Evolutionary conservation across 2,329 filamentous ascomycete species (phyloP).

Genomic region (Tolypocladium capitatum): DNA sequence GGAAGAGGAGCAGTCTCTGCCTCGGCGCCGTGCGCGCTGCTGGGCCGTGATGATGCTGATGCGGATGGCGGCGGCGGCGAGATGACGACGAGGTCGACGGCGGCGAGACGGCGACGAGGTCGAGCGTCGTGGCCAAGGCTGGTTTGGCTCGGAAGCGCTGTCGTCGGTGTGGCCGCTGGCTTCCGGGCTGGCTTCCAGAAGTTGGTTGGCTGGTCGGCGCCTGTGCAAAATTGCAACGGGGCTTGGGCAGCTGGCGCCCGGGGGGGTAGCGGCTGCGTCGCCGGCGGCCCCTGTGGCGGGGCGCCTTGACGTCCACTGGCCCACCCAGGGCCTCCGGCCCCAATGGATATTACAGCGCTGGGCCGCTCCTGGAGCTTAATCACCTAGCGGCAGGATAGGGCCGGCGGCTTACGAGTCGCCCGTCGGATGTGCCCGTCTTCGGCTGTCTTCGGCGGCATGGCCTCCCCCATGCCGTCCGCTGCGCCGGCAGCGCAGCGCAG

Average conservation of each 20-base stretch:
- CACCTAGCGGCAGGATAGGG: no score
- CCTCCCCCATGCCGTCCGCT: no score
- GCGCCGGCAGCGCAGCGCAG: no score
- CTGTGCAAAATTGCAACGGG: slow-evolving; percentile 1
- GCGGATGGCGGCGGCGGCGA: background rate
- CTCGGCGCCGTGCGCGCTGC: background rate
- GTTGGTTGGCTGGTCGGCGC: background rate
- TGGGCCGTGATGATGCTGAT: background rate
- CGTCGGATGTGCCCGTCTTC: no score
- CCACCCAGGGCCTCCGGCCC: no score
- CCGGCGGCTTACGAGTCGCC: no score
- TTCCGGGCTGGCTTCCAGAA: no score
- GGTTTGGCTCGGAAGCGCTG: background rate
- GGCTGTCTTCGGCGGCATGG: no score
- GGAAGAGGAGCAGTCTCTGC: background rate
- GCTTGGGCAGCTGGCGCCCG: background rate
- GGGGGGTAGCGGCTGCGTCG: background rate
- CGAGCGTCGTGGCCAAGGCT: background rate
- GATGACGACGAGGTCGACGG: background rate
- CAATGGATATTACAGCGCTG: no score
- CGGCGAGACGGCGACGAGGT: background rate
- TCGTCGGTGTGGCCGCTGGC: background rate
- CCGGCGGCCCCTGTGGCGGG: no score
- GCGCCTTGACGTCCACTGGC: background rate
- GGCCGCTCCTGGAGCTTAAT: no score